phyloP scores from a whole-genome alignment of 2,329 filamentous ascomycete species.

The Penicillium sp. region DNA sequence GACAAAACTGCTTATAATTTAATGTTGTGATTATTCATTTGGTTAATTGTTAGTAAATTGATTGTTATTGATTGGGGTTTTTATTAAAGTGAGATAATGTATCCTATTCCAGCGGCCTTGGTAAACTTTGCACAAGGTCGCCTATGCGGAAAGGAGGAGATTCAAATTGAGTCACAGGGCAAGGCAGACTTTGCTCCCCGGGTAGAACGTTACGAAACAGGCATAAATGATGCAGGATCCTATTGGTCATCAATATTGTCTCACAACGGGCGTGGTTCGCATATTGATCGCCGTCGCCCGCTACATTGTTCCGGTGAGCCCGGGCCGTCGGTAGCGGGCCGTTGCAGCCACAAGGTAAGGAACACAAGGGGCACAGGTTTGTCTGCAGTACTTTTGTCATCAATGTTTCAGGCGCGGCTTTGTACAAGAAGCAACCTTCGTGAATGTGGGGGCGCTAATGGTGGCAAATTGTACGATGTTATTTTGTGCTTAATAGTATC shows the following conservation, averaged over 20 bases:
- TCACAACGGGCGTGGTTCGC: not conserved
- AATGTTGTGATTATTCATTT: too few species aligned
- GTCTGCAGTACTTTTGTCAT: not conserved
- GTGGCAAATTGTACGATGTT: not conserved
- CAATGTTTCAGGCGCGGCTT: not conserved
- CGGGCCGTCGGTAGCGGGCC: not conserved
- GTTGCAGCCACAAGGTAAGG: not conserved
- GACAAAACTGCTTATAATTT: too few species aligned
- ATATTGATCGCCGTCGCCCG: not conserved
- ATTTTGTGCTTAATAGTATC: slow-evolving; percentile 2
- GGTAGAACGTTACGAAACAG: not conserved
- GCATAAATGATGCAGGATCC: not conserved
- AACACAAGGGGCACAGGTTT: not conserved
- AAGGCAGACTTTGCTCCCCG: not conserved
- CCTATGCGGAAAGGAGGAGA: slow-evolving; percentile 1
- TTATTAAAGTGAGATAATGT: too few species aligned
- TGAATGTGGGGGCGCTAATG: not conserved
- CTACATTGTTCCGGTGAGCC: not conserved
- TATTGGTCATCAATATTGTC: not conserved
- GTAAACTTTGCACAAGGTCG: slow-evolving; percentile 4
- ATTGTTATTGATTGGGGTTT: too few species aligned
- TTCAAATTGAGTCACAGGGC: slow-evolving; percentile 1
- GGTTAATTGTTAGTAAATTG: too few species aligned
- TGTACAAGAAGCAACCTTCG: not conserved
- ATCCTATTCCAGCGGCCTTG: slow-evolving; percentile 5